Evolutionary conservation across 2,329 filamentous ascomycete species (phyloP).

Genomic region (Colletotrichum zoysiae): DNA sequence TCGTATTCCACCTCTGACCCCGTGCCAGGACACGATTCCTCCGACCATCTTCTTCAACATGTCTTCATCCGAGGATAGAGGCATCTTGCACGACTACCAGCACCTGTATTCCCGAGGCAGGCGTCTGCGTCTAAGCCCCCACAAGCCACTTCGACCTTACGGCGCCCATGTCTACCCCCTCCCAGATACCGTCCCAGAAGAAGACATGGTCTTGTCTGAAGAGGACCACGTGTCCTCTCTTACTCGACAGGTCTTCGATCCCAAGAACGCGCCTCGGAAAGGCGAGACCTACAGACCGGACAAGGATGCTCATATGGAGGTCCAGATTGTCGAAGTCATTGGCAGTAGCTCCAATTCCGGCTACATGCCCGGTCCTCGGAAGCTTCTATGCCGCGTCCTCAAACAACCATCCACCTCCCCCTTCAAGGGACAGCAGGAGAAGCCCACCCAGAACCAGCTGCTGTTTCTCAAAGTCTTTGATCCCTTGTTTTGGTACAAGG

Average conservation of each 20-base stretch:
- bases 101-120: not conserved
- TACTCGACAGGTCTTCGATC: not conserved
- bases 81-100: not conserved
- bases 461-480: constrained; percentile 22
- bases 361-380: constrained; percentile 4
- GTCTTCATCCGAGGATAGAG: not conserved
- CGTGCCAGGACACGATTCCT: not conserved
- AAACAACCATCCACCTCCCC: not conserved
- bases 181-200: not conserved
- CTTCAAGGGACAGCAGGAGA: not conserved
- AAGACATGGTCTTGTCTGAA: not conserved
- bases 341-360: not conserved
- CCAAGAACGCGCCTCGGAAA: constrained; percentile 1
- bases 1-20: no score
- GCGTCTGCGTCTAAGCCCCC: not conserved
- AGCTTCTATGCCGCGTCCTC: constrained; percentile 18
- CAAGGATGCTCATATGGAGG: not conserved
- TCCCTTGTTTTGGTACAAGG: constrained; percentile 14
- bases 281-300: not conserved
- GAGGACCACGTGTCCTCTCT: not conserved
- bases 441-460: not conserved
- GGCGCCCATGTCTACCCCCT: constrained; percentile 10
- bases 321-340: constrained; percentile 11
- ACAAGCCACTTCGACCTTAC: constrained; percentile 6
- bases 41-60: not conserved